Evolutionary conservation across 768 basidiomycete species (phyloP).

Genomic region (Antrodiella citrinella): DNA sequence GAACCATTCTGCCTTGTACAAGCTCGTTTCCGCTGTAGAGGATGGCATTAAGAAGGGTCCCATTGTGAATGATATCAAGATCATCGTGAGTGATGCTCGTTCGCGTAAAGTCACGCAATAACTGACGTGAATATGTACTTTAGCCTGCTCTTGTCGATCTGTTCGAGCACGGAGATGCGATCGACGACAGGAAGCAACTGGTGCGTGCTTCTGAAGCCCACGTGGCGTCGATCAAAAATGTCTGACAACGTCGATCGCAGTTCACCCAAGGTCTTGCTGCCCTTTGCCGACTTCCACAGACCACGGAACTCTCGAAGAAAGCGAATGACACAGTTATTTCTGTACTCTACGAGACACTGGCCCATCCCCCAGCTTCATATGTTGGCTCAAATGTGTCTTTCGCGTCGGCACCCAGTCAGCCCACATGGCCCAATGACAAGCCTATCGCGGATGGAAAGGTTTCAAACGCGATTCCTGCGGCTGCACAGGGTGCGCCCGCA

Average conservation of each 20-base stretch:
- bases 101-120: not conserved
- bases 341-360: slow-evolving; percentile 22
- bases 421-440: not conserved
- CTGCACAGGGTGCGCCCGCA: slow-evolving; percentile 5
- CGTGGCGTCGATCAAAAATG: slow-evolving; percentile 1
- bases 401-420: not conserved
- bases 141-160: slow-evolving; percentile 9
- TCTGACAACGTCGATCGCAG: slow-evolving; percentile 4
- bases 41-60: slow-evolving; percentile 9
- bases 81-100: not conserved
- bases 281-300: slow-evolving; percentile 10
- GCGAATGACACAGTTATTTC: slow-evolving; percentile 14
- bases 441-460: not conserved
- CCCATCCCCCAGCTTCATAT: slow-evolving; percentile 23
- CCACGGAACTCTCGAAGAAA: slow-evolving; percentile 1
- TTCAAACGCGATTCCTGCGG: not conserved
- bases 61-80: slow-evolving; percentile 9
- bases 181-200: slow-evolving; percentile 34
- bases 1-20: slow-evolving; percentile 28
- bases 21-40: slow-evolving; percentile 17
- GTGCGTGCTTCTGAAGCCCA: slow-evolving; percentile 20
- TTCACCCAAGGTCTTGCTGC: slow-evolving; percentile 15
- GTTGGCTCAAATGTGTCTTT: slow-evolving; percentile 9
- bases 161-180: slow-evolving; percentile 17
- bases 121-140: not conserved